Evolutionary conservation across 345 rosid genomes (phyloP).

Genomic region (Lepidium didymum): DNA sequence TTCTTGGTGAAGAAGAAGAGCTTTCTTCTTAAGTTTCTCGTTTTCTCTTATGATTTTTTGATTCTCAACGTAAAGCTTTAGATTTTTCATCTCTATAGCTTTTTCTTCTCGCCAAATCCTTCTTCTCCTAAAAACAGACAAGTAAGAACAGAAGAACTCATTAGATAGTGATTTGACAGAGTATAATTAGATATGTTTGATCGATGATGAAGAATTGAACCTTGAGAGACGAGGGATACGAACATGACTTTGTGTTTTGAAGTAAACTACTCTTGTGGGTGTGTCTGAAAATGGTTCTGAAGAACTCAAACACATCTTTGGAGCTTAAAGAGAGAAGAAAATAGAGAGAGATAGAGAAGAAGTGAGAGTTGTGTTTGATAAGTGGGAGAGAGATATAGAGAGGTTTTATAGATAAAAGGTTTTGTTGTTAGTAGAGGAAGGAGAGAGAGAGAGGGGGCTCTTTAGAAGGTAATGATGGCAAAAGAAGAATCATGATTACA

Average conservation of each 20-base stretch:
- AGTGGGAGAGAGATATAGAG: conserved; percentile 2
- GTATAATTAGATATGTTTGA: background rate
- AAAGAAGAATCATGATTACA: conserved; percentile 61
- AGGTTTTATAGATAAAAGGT: conserved; percentile 15
- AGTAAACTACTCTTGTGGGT: conserved; percentile 20
- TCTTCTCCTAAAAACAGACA: conserved; percentile 16
- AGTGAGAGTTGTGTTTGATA: conserved; percentile 1
- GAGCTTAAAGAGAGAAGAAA: conserved; percentile 7
- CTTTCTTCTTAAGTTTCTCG: conserved; percentile 58
- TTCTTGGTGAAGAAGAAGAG: conserved; percentile 63
- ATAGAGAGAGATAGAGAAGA: background rate
- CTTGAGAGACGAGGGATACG: conserved; percentile 7
- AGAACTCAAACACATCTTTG: conserved; percentile 28
- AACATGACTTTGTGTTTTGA: conserved; percentile 1
- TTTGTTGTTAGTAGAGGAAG: conserved; percentile 18
- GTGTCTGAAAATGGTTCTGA: conserved; percentile 22
- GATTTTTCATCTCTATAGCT: conserved; percentile 47
- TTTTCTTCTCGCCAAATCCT: conserved; percentile 27
- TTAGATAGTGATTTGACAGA: background rate
- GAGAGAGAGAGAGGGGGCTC: conserved; percentile 24
- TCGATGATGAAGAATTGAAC: conserved; percentile 1
- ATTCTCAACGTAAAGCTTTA: conserved; percentile 63
- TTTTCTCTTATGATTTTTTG: conserved; percentile 58
- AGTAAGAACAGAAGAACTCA: background rate
- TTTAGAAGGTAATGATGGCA: conserved; percentile 59